Base-by-base conservation (phyloP, 1,139 yeast species). In the Hansenula lynferdii region DNA sequence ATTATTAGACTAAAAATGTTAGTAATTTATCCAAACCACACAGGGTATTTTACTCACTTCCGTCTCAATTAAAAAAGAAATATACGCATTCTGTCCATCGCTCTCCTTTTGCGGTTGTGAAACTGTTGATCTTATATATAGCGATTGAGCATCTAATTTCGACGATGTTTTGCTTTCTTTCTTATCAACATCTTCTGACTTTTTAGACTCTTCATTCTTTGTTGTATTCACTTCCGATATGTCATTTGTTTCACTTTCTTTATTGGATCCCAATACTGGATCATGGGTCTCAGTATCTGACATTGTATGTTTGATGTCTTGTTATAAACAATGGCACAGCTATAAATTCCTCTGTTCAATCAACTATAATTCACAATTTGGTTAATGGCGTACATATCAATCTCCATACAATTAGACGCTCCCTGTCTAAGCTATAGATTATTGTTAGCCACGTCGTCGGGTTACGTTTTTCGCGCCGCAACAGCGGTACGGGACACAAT, bases 21-120 rank as follows among this genome's bases (percentile, higher is more conserved):
- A 10, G 19, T 27, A 8, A 14, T 9, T 27, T 8, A 8, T 15
- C 11, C 12, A 27, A 5, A 16, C 12, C 15, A 27, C 12, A 16
- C 4, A 7, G 4, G 4, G 5, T 8, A 4, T 14, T 8, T 14
- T 15, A 27, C 29, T 27, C 14, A 27, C 29, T 30, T 69, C 69
- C 1, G 96, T 82, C 14, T 85, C 76, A 25, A 92, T 70, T 37
- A 85, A 72, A 56, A 87, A 92, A 5, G 95, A 78, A 9, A 89
- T 86, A 60, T 70, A 90, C 5, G 94, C 83, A 48, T 83, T 84
- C 47, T 85, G 85, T 2, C 86, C 84, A 36, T 85, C 86, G 48
- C 78, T 80, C 48, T 86, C 95, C 54, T 87, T 81, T 50, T 80
- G 80, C 1, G 97, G 97, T 17, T 39, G 42, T 11, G 39, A 39